Evolutionary conservation across 1,284 basidiomycete genomes (phyloP).

Genomic region (Sporisorium reilianum): DNA sequence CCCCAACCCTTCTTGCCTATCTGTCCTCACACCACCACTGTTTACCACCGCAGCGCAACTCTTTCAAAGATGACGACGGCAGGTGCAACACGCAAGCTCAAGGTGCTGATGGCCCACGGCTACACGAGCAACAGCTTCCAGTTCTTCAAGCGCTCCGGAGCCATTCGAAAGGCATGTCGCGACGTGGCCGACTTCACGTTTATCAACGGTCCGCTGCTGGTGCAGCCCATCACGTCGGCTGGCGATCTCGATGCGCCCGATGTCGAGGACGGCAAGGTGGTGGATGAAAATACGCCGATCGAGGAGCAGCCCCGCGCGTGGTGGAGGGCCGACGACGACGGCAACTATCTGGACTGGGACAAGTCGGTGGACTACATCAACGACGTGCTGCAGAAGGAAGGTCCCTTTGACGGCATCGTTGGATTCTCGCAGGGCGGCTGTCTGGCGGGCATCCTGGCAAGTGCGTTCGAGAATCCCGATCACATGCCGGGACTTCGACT

Average conservation of each 20-base stretch:
- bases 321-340: constrained; percentile 61
- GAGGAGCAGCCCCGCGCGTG: constrained; percentile 67
- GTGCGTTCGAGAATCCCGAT: constrained; percentile 62
- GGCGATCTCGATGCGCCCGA: constrained; percentile 60
- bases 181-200: constrained; percentile 66
- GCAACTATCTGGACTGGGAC: constrained; percentile 60
- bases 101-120: constrained; percentile 65
- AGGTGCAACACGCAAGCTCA: constrained; percentile 48
- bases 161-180: constrained; percentile 63
- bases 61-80: constrained; percentile 21
- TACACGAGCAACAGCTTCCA: constrained; percentile 66
- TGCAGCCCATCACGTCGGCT: constrained; percentile 59
- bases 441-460: constrained; percentile 57
- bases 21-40: neutral
- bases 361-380: constrained; percentile 58
- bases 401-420: constrained; percentile 66
- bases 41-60: neutral
- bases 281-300: constrained; percentile 59
- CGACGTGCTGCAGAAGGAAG: constrained; percentile 49
- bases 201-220: constrained; percentile 63
- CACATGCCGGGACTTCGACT: constrained; percentile 48
- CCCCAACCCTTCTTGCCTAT: too few relatives aligned
- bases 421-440: constrained; percentile 66
- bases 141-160: constrained; percentile 55
- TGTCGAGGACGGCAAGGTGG: constrained; percentile 37